phyloP scores from a whole-genome alignment of 352 stramenopile species.

The Globisporangium nunn region DNA sequence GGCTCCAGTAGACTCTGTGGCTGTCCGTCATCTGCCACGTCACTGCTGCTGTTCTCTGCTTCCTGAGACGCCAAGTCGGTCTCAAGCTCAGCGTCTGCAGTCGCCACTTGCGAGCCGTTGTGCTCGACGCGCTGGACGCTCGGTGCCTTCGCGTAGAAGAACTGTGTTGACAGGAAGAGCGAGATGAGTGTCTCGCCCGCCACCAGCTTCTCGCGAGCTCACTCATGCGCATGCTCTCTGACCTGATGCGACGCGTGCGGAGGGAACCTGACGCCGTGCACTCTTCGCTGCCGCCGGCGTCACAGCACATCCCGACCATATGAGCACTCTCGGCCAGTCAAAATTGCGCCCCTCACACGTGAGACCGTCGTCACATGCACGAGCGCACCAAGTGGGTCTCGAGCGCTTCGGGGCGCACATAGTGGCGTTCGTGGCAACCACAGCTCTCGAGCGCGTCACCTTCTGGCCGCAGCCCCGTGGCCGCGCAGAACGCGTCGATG shows the following conservation, averaged over 20 bases:
- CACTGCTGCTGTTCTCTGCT: not conserved
- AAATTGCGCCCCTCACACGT: too few relatives aligned
- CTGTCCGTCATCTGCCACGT: too few relatives aligned
- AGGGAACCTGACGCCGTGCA: slow-evolving; percentile 6
- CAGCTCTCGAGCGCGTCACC: slow-evolving; percentile 31
- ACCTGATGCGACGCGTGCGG: slow-evolving; percentile 8
- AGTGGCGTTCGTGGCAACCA: slow-evolving; percentile 22
- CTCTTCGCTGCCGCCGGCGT: slow-evolving; percentile 1
- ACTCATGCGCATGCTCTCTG: too few relatives aligned
- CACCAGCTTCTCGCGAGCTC: too few relatives aligned
- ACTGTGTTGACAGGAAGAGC: slow-evolving; percentile 5
- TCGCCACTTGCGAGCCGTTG: not conserved
- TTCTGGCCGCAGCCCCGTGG: slow-evolving; percentile 24
- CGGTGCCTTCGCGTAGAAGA: slow-evolving; percentile 19
- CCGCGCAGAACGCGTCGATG: slow-evolving; percentile 26
- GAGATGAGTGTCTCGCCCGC: not conserved
- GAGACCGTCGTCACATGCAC: too few relatives aligned
- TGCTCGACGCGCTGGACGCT: slow-evolving; percentile 8
- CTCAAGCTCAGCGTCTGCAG: not conserved
- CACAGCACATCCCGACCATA: not conserved
- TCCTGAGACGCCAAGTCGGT: too few relatives aligned
- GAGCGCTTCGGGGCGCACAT: slow-evolving; percentile 25
- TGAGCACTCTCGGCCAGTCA: not conserved
- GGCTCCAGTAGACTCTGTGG: slow-evolving; percentile 13
- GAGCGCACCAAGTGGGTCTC: slow-evolving; percentile 33